phyloP scores from a whole-genome alignment of 78 protist genomes.

The Bigelowiella natans region DNA sequence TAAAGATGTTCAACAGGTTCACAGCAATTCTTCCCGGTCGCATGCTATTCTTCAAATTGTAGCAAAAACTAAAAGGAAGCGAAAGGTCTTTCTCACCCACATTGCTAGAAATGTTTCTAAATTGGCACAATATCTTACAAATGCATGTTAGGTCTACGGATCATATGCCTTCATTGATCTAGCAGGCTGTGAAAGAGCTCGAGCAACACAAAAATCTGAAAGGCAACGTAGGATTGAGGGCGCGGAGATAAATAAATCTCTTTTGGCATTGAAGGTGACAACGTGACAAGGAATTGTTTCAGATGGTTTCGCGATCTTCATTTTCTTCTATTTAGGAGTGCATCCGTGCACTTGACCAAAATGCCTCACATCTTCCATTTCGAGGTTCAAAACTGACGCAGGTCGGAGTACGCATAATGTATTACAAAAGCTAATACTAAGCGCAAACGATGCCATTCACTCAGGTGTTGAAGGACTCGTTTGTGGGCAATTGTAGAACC shows the following conservation, averaged over 20 bases:
- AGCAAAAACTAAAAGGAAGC: not conserved
- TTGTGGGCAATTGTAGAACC: constrained; percentile 17
- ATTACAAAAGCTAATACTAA: too few relatives aligned
- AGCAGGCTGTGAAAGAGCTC: constrained; percentile 69
- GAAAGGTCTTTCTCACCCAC: too few relatives aligned
- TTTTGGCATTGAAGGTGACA: constrained; percentile 67
- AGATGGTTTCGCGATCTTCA: too few relatives aligned
- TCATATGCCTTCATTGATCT: constrained; percentile 59
- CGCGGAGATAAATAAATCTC: constrained; percentile 70
- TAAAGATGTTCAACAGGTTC: too few relatives aligned
- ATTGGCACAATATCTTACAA: not conserved
- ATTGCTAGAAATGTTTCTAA: not conserved
- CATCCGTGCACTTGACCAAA: constrained; percentile 27
- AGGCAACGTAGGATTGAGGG: constrained; percentile 27
- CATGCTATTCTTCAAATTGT: not conserved
- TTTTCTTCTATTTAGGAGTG: too few relatives aligned
- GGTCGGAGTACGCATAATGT: too few relatives aligned
- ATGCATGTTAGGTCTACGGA: not conserved
- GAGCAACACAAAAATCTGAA: not conserved
- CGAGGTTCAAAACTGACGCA: constrained; percentile 24
- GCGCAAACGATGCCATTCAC: not conserved
- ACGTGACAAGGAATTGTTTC: too few relatives aligned
- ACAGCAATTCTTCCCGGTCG: too few relatives aligned
- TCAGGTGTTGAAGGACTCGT: constrained; percentile 11
- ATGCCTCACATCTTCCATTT: constrained; percentile 3